Evolutionary conservation across 345 rosid genomes (phyloP).

Genomic region (Nephelium lappaceum): DNA sequence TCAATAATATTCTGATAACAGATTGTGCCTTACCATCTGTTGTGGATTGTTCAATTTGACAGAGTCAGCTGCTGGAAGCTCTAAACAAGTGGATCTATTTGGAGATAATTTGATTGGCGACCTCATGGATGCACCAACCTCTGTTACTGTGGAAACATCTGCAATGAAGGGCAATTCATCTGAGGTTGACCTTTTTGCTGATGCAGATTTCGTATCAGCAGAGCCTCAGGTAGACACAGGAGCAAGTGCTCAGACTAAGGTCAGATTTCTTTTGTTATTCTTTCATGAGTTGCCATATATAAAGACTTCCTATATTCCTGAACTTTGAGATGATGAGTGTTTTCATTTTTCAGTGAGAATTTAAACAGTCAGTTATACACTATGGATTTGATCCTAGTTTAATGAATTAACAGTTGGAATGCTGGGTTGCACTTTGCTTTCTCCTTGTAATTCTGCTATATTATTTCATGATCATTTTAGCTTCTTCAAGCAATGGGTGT

Average conservation of each 20-base stretch:
- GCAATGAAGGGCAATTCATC: slow-evolving; percentile 42
- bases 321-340: slow-evolving; percentile 5
- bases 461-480: neutral
- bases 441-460: neutral
- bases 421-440: neutral
- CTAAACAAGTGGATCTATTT: slow-evolving; percentile 79
- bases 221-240: slow-evolving; percentile 49
- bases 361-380: neutral
- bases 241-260: slow-evolving; percentile 60
- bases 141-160: slow-evolving; percentile 59
- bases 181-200: slow-evolving; percentile 90
- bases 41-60: slow-evolving; percentile 34
- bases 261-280: slow-evolving; percentile 23
- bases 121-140: slow-evolving; percentile 66
- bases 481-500: neutral
- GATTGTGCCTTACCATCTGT: neutral
- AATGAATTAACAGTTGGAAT: neutral
- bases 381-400: neutral
- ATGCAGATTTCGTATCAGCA: slow-evolving; percentile 94
- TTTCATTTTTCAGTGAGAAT: neutral
- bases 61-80: slow-evolving; percentile 65
- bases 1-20: neutral
- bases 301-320: neutral
- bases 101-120: slow-evolving; percentile 77
- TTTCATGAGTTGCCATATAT: neutral